A percentile compares a stretch with the other conserved stretches of the same genome.
Evolutionary conservation across 192 early-diverging fungal species (phyloP).

Genomic region (Entrophospora sp.): DNA sequence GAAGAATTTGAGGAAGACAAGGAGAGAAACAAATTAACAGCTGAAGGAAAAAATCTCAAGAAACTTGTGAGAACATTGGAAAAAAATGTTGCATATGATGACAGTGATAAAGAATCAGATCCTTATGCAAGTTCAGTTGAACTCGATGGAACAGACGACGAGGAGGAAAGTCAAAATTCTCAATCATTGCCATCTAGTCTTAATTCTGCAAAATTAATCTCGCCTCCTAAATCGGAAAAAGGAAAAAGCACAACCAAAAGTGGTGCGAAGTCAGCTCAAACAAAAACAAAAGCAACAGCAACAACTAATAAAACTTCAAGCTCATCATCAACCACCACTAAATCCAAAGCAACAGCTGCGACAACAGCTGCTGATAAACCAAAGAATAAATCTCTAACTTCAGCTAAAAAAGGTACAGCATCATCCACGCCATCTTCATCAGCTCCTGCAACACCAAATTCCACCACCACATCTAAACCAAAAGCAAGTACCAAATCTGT

Average conservation of each 20-base stretch:
- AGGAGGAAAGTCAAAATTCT: not conserved
- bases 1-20: constrained; percentile 32
- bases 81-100: constrained; percentile 49
- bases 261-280: not conserved
- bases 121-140: constrained; percentile 44
- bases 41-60: constrained; percentile 42
- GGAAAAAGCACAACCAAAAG: not conserved
- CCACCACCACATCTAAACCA: no score
- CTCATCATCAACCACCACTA: no score
- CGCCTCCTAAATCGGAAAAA: not conserved
- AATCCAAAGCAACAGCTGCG: not conserved
- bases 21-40: constrained; percentile 27
- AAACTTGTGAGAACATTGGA: constrained; percentile 58
- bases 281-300: not conserved
- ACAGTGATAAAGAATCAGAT: constrained; percentile 49
- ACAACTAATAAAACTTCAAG: no score
- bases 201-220: not conserved
- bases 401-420: no score
- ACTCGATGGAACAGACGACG: constrained; percentile 2
- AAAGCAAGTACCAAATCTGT: no score
- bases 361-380: no score
- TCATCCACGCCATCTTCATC: no score
- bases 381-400: no score
- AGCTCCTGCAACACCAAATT: no score
- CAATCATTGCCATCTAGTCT: not conserved